Percentiles rank a stretch among this genome's conserved stretches.
Conservation (phyloP, 768 basidiomycete genomes). For the Exsudoporus frostii region DNA sequence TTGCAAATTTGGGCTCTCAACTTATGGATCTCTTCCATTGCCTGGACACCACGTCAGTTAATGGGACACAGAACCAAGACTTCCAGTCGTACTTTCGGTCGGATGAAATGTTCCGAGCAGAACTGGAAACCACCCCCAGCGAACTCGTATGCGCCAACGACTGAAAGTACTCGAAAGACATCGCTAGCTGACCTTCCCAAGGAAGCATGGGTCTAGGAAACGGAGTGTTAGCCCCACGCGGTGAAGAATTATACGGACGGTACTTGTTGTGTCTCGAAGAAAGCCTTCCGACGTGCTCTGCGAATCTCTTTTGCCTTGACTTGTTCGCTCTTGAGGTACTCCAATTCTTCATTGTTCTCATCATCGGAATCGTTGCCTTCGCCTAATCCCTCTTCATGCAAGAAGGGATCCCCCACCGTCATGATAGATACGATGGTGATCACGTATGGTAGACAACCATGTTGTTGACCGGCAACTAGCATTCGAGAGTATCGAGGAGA, state of each 20-base stretch:
- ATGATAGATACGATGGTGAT: conserved; percentile 88
- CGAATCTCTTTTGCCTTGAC: conserved; percentile 54
- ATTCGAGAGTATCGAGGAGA: conserved; percentile 95
- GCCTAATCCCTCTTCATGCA: conserved; percentile 71
- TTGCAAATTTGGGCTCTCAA: conserved; percentile 83
- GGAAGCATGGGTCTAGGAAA: conserved; percentile 63
- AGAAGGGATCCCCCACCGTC: conserved; percentile 93
- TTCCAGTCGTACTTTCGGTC: conserved; percentile 65
- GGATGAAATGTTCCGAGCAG: conserved; percentile 86
- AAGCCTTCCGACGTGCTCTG: conserved; percentile 66
- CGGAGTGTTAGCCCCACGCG: background rate
- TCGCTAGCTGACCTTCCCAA: conserved; percentile 84
- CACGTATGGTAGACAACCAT: conserved; percentile 89
- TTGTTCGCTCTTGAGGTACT: conserved; percentile 46
- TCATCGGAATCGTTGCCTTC: conserved; percentile 39
- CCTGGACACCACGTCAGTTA: conserved; percentile 43
- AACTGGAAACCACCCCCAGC: conserved; percentile 78
- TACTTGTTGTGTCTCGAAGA: conserved; percentile 81
- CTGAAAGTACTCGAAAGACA: conserved; percentile 81
- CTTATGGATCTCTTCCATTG: conserved; percentile 99
- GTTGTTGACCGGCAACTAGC: conserved; percentile 82
- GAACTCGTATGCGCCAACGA: conserved; percentile 96
- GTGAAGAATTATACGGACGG: conserved; percentile 12
- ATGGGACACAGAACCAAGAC: background rate
- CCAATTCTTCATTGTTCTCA: conserved; percentile 38